Evolutionary conservation across 2,329 filamentous ascomycete species (phyloP).

Genomic region (Trichoderma cornu-damae): DNA sequence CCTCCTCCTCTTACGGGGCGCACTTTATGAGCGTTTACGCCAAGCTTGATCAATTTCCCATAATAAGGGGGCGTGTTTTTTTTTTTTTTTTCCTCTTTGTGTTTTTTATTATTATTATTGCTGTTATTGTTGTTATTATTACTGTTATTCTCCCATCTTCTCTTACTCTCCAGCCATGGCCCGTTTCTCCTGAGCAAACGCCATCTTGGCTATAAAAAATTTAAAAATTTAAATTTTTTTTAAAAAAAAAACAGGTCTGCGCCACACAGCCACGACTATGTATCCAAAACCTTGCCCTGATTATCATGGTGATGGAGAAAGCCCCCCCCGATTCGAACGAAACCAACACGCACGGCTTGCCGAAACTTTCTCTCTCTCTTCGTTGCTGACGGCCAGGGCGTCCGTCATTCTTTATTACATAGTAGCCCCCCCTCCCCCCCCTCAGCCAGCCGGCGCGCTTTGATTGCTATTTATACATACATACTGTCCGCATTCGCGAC

Average conservation of each 20-base stretch:
- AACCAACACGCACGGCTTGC: neutral
- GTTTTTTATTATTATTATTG: neutral
- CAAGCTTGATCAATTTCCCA: neutral
- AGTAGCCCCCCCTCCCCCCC: neutral
- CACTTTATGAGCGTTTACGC: neutral
- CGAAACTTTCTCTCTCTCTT: neutral
- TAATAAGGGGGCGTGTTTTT: constrained; percentile 2
- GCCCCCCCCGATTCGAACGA: neutral
- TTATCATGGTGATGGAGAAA: neutral
- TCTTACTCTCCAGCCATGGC: too few relatives aligned
- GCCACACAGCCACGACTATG: constrained; percentile 7
- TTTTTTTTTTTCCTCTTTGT: neutral
- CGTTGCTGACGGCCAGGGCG: constrained; percentile 7
- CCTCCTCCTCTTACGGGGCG: too few relatives aligned
- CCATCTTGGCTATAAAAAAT: too few relatives aligned
- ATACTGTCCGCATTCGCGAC: too few relatives aligned
- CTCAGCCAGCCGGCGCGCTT: neutral
- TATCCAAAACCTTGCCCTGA: constrained; percentile 13
- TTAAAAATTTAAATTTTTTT: too few relatives aligned
- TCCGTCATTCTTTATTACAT: neutral
- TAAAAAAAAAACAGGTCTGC: too few relatives aligned
- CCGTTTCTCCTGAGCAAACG: neutral
- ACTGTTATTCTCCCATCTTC: too few relatives aligned
- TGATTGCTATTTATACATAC: neutral
- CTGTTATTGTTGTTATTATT: too few relatives aligned